phyloP scores from a whole-genome alignment of 176 grass and related monocot genomes.

The Carex myosuroides region DNA sequence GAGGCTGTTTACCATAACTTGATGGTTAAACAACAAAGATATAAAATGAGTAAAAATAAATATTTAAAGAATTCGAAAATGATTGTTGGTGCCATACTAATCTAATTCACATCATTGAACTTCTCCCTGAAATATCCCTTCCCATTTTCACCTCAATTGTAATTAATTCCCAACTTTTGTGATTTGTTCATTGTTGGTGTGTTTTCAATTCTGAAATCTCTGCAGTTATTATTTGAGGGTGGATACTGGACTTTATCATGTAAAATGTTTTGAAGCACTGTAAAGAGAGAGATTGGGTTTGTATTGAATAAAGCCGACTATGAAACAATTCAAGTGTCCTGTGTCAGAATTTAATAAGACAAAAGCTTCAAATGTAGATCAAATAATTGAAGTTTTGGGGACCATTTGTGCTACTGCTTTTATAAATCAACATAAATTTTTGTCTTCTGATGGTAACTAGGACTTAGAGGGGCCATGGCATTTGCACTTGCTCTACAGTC shows the following conservation, averaged over 20 bases:
- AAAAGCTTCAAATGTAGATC: background rate
- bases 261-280: background rate
- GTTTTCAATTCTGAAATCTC: background rate
- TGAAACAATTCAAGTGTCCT: background rate
- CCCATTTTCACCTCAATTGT: background rate
- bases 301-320: background rate
- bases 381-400: background rate
- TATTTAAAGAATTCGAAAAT: background rate
- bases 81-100: background rate
- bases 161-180: background rate
- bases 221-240: background rate
- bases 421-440: background rate
- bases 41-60: background rate
- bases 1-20: slow-evolving; percentile 7
- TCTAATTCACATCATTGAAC: background rate
- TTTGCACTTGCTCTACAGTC: slow-evolving; percentile 99
- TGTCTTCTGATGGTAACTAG: slow-evolving; percentile 38
- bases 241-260: background rate
- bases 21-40: background rate
- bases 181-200: background rate
- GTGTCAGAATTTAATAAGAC: background rate
- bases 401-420: background rate
- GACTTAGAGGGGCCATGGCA: slow-evolving; percentile 97
- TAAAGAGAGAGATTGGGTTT: background rate
- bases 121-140: background rate